Evolutionary conservation across 2,329 filamentous ascomycete genomes (phyloP), one percentile per base, ranked within the genome.

Genomic region (Penicillium frequentans): DNA sequence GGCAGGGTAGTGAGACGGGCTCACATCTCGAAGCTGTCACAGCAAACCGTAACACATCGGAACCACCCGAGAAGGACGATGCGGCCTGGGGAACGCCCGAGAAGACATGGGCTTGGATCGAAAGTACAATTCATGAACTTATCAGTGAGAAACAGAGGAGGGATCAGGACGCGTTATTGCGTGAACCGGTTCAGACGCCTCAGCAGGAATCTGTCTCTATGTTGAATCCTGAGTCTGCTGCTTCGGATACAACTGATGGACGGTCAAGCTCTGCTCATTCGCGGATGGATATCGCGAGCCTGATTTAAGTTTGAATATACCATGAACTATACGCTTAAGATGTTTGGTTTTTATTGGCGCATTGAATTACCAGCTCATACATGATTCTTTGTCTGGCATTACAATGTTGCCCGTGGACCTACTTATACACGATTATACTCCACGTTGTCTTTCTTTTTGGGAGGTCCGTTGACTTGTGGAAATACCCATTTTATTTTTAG

Each of bases 1-100:
- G 93, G 93, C 77, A 84, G 67, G 81, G 84, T 29, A 81, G 82
- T 35, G 87, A 89, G 65, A 79, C 52, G 11, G 52, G 27, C 37
- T 52, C 45, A 19, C 51, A 51, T 21, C 48, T 58, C 7, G 50
- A 57, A 24, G 35, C 51, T 11, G 47, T 48, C 10, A n/a, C 21
- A 26, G 16, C 42, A 10, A 23, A 21, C 9, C 44, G 27, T 3
- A 46, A 46, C 7, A 9, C 27, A 6, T 42, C 52, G 3, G 44
- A n/a, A 8, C 52, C 43, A 3, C 39, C 14, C n/a, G 35, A 42
- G 21, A 13, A 16, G 23, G 39, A 52, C 10, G 52, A 26, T 13
- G n/a, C 31, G n/a, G 7, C 39, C 1, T 35, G 16, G 19, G 50
- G 37, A 35, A 31, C n/a, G 3, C 29, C 50, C 1, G 44, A 54